Base-by-base conservation (phyloP, 2,329 filamentous ascomycete species). In the Plenodomus tracheiphilus region DNA sequence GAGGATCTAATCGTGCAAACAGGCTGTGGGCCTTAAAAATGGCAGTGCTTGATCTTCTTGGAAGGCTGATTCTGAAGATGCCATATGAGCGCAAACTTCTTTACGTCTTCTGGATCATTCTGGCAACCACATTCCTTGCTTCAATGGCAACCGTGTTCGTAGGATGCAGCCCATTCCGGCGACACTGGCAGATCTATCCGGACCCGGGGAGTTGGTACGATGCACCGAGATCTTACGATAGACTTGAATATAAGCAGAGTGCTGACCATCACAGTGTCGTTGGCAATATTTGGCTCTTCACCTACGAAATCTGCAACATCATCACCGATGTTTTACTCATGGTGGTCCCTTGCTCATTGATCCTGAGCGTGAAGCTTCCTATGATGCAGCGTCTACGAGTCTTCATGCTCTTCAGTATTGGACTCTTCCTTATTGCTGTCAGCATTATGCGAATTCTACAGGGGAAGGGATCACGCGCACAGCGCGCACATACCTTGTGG, bases 11-110 rank as follows among this genome's bases (percentile, higher is more conserved):
- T 19, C 11, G 2, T 39, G 15, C 11, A 13, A 16, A 38, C 16
- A 60, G 58, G 32, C 39, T 60, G 11, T 60, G 58, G 58, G 49
- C 43, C 13, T 35, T 58, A 10, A 60, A 60, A 37, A 46, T 60
- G 45, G 58, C 58, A 11, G 58, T 60, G 2, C 48, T 60, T 15
- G 58, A 60, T 22, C 47, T 60, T 0, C 16, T 58, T 8, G 46
- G 51, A 30, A 49, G 47, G 36, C 37, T 60, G 11, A 56, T 60
- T 22, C 47, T 57, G 9, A 54, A 56, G 37, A 49, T 60, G 47
- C 58, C 54, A 1, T 58, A 49, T 16, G 58, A 60, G 32, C 46
- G 52, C 8, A 38, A 39, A n/a, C 9, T 56, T 2, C 36, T 54
- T 11, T 56, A 55, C 15, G 20, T 35, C 4, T 51, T 54, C 22